Evolutionary conservation across 805 yeast species (phyloP).

Genomic region (Saturnispora saitoi): DNA sequence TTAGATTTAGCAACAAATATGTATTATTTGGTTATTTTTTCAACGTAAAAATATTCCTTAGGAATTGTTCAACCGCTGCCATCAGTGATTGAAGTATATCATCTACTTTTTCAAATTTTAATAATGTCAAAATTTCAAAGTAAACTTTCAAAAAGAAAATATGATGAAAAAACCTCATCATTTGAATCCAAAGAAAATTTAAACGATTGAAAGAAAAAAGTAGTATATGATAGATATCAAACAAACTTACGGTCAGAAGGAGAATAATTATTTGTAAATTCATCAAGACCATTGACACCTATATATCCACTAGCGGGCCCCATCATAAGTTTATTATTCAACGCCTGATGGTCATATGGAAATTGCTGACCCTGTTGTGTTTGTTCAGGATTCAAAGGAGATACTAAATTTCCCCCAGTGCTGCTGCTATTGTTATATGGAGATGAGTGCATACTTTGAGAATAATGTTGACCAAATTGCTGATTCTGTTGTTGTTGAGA

Average conservation of each 20-base stretch:
- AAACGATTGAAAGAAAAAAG: neutral
- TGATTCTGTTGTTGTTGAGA: slow-evolving; percentile 1
- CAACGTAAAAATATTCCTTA: neutral
- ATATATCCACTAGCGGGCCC: slow-evolving; percentile 60
- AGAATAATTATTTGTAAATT: neutral
- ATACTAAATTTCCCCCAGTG: slow-evolving; percentile 10
- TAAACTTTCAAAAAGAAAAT: neutral
- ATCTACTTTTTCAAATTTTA: neutral
- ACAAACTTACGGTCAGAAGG: neutral
- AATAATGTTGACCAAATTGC: slow-evolving; percentile 9
- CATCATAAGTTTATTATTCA: slow-evolving; percentile 42
- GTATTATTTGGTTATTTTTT: neutral
- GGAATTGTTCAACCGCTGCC: neutral
- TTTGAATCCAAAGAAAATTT: too few species aligned
- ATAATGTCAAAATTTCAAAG: neutral
- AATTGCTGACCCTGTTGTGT: slow-evolving; percentile 6
- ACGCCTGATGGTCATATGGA: slow-evolving; percentile 15
- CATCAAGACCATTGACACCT: slow-evolving; percentile 39
- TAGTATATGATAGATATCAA: neutral
- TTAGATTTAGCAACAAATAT: too few species aligned
- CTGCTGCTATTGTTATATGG: slow-evolving; percentile 15
- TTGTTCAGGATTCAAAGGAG: slow-evolving; percentile 10
- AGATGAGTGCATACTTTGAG: slow-evolving; percentile 13
- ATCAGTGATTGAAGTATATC: neutral
- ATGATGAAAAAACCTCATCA: too few species aligned